phyloP scores from a whole-genome alignment of 2,329 filamentous ascomycete species.

The Penicillium sp. region DNA sequence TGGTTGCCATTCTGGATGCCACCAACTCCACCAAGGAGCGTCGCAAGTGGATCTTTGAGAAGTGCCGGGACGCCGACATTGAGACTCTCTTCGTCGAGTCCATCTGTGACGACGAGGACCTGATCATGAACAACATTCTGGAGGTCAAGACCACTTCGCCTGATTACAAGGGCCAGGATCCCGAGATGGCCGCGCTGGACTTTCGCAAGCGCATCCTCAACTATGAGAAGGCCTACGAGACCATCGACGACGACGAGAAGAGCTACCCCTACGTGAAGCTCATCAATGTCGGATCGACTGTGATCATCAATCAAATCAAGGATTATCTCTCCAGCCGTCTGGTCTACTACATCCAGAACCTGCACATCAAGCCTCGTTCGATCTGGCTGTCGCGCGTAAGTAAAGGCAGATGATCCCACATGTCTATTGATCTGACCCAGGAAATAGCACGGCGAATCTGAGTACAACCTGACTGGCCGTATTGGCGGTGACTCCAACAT shows the following conservation, averaged over 20 bases:
- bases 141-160: conserved; percentile 97
- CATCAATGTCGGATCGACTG: conserved; percentile 91
- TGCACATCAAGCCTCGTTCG: conserved; percentile 93
- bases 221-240: conserved; percentile 96
- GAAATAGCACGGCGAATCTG: conserved; percentile 89
- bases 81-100: conserved; percentile 96
- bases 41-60: conserved; percentile 85
- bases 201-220: conserved; percentile 93
- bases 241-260: conserved; percentile 83
- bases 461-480: conserved; percentile 83
- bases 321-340: conserved; percentile 95
- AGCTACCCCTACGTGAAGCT: conserved; percentile 94
- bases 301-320: conserved; percentile 96
- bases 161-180: conserved; percentile 91
- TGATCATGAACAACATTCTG: conserved; percentile 97
- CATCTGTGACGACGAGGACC: conserved; percentile 89
- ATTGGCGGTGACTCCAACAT: conserved; percentile 91
- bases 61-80: conserved; percentile 70
- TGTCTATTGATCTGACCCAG: no score
- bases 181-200: conserved; percentile 83
- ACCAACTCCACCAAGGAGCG: conserved; percentile 93
- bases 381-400: conserved; percentile 92
- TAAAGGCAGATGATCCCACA: no score
- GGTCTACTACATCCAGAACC: conserved; percentile 97
- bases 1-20: conserved; percentile 91